phyloP scores from a whole-genome alignment of 108 stramenopile genomes.

The Cafeteria roenbergensis region DNA sequence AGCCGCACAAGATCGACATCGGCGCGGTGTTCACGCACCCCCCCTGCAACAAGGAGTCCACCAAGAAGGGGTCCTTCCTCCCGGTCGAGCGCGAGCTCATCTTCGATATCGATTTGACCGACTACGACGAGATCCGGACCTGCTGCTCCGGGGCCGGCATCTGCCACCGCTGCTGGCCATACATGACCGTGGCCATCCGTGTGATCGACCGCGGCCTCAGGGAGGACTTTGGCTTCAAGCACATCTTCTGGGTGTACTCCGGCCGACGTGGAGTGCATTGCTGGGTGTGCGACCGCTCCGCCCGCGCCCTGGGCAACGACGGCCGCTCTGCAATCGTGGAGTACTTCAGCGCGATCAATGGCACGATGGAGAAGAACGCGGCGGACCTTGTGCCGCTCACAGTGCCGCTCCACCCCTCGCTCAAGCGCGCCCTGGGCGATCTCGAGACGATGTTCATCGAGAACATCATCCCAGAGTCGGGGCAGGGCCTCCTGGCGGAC shows the following conservation, averaged over 20 bases:
- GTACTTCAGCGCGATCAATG: conserved; percentile 73
- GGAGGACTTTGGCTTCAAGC: conserved; percentile 88
- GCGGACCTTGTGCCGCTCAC: conserved; percentile 41
- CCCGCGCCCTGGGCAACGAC: conserved; percentile 72
- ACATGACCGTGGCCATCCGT: conserved; percentile 87
- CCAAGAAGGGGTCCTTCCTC: conserved; percentile 56
- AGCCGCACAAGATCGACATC: conserved; percentile 98
- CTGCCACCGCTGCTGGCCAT: conserved; percentile 68
- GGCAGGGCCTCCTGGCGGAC: conserved; percentile 57
- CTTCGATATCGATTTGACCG: conserved; percentile 97
- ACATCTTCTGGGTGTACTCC: conserved; percentile 92
- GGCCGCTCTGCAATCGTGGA: conserved; percentile 76
- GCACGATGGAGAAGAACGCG: conserved; percentile 19
- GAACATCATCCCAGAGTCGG: conserved; percentile 56
- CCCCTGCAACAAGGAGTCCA: conserved; percentile 61
- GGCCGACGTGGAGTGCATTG: conserved; percentile 98
- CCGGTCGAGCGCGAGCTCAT: conserved; percentile 87
- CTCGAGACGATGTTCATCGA: conserved; percentile 81
- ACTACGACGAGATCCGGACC: conserved; percentile 89
- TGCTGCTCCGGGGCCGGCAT: conserved; percentile 60
- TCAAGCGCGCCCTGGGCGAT: conserved; percentile 60
- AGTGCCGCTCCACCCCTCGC: conserved; percentile 67
- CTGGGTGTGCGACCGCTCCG: conserved; percentile 87
- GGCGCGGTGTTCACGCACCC: conserved; percentile 84
- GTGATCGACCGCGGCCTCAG: conserved; percentile 61